Evolutionary conservation across 1,139 yeast genomes (phyloP).

Genomic region (Yamadazyma pseudoaaseri): DNA sequence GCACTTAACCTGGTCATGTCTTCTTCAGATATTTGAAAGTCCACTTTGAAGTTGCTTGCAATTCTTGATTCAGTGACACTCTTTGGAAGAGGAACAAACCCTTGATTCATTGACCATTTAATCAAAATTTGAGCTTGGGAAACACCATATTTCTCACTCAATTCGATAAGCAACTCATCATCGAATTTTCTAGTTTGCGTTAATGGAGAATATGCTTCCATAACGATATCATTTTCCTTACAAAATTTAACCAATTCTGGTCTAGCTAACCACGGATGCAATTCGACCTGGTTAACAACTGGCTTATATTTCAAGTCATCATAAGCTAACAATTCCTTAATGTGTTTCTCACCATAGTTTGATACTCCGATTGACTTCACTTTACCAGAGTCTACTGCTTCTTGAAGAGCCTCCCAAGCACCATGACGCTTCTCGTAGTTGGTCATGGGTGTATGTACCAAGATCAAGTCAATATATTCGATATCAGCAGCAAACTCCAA

Average conservation of each 20-base stretch:
- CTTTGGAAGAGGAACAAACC: slow-evolving; percentile 72
- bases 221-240: slow-evolving; percentile 49
- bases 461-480: slow-evolving; percentile 47
- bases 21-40: slow-evolving; percentile 45
- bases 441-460: slow-evolving; percentile 40
- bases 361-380: slow-evolving; percentile 74
- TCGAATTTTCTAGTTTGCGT: slow-evolving; percentile 56
- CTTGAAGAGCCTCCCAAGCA: slow-evolving; percentile 43
- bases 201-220: slow-evolving; percentile 79
- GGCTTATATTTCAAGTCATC: slow-evolving; percentile 43
- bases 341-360: slow-evolving; percentile 53
- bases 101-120: slow-evolving; percentile 70
- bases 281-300: no score
- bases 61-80: slow-evolving; percentile 45
- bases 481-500: slow-evolving; percentile 17
- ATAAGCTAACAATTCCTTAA: slow-evolving; percentile 53
- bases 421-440: slow-evolving; percentile 31
- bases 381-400: slow-evolving; percentile 45
- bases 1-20: slow-evolving; percentile 21
- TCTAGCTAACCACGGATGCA: slow-evolving; percentile 72
- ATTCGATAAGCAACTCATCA: slow-evolving; percentile 41
- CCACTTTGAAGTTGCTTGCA: background rate
- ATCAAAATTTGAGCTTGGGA: slow-evolving; percentile 61
- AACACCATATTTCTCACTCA: slow-evolving; percentile 56
- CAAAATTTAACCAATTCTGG: slow-evolving; percentile 55